phyloP scores from a whole-genome alignment of 768 basidiomycete species.

The Rhizopogon rudus region DNA sequence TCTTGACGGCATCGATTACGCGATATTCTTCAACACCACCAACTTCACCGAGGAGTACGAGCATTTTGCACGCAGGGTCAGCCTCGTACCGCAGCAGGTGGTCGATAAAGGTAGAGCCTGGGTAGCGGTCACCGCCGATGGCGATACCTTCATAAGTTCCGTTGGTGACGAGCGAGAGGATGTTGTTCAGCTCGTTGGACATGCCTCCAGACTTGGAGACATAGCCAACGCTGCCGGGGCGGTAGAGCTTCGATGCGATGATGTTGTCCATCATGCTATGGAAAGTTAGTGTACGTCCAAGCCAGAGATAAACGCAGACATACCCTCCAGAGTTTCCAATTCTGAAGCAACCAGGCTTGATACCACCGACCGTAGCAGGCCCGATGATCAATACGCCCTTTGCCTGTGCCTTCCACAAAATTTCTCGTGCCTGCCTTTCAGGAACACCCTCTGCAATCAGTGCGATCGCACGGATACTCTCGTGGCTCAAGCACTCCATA shows the following conservation, averaged over 20 bases:
- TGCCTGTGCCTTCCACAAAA: constrained; percentile 81
- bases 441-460: constrained; percentile 99
- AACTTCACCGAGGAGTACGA: constrained; percentile 97
- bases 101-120: constrained; percentile 98
- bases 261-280: constrained; percentile 99
- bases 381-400: constrained; percentile 92
- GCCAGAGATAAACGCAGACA: constrained; percentile 19
- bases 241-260: constrained; percentile 97
- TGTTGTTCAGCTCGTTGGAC: constrained; percentile 99
- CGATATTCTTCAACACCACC: constrained; percentile 99
- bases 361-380: constrained; percentile 97
- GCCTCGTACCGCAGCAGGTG: constrained; percentile 96
- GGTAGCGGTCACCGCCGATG: constrained; percentile 99
- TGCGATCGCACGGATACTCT: constrained; percentile 55
- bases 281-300: neutral
- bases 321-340: constrained; percentile 98
- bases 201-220: constrained; percentile 99
- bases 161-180: constrained; percentile 92
- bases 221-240: constrained; percentile 94
- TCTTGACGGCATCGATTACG: constrained; percentile 96
- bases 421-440: constrained; percentile 94
- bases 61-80: constrained; percentile 98
- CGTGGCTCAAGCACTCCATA: constrained; percentile 73
- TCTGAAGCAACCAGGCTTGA: constrained; percentile 99
- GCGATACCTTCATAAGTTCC: constrained; percentile 99